These are phyloP conservation scores for Talinum fruticosum DNA, from an alignment of 148 eudicot species.

Conservation along the genomic window DNA sequence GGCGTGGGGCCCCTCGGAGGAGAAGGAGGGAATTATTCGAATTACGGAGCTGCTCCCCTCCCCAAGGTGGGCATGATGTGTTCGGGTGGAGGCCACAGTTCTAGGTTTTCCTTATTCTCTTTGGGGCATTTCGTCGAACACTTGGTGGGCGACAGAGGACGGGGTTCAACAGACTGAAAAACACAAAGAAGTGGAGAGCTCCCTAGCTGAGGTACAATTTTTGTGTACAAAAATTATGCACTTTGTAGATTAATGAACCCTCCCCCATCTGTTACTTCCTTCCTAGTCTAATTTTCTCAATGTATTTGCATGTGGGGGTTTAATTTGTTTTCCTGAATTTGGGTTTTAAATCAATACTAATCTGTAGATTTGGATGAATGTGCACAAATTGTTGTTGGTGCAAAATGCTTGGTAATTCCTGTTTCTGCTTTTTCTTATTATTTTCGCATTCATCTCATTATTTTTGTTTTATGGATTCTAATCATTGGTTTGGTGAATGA, in stretches of 20 bases:
- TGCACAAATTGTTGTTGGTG: background rate
- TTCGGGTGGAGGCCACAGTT: constrained; percentile 31
- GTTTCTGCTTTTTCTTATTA: background rate
- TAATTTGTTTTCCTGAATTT: background rate
- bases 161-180: background rate
- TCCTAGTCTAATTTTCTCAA: background rate
- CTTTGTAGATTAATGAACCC: constrained; percentile 15
- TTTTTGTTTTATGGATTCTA: background rate
- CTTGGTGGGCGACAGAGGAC: background rate
- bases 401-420: background rate
- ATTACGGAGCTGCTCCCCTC: constrained; percentile 13
- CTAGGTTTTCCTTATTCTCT: constrained; percentile 1
- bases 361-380: constrained; percentile 1
- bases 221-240: constrained; percentile 26
- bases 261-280: background rate
- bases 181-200: constrained; percentile 3
- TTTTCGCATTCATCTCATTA: background rate
- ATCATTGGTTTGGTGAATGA: background rate
- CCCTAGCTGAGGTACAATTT: constrained; percentile 27
- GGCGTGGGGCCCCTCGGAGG: constrained; percentile 18
- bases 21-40: constrained; percentile 13
- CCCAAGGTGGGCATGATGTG: constrained; percentile 25
- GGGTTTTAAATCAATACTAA: background rate
- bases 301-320: constrained; percentile 18
- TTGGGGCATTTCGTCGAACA: constrained; percentile 28